A percentile compares a stretch with the other conserved stretches of the same genome.
phyloP scores from a whole-genome alignment of 1,284 basidiomycete genomes.

The Fomitopsis betulina region DNA sequence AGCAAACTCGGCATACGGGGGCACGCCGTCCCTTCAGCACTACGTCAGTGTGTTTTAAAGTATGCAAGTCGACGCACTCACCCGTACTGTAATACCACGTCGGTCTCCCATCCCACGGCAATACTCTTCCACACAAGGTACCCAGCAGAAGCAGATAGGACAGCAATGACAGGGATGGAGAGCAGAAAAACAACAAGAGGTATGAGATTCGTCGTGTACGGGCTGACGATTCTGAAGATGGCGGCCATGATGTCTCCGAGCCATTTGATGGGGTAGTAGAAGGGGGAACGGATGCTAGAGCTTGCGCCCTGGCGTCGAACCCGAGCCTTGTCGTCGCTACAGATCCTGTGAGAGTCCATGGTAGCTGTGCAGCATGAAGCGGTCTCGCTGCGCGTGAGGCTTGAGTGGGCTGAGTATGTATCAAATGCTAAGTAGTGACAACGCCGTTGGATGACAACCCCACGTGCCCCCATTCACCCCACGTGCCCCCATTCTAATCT shows the following conservation, averaged over 20 bases:
- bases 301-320: conserved; percentile 15
- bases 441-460: too few relatives aligned
- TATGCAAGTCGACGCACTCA: conserved; percentile 28
- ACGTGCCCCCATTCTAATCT: not conserved
- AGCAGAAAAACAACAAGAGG: conserved; percentile 55
- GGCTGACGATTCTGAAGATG: conserved; percentile 33
- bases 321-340: conserved; percentile 12
- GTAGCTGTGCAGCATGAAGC: not conserved
- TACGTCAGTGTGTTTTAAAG: not conserved
- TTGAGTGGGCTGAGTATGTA: not conserved
- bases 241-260: conserved; percentile 19
- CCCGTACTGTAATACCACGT: conserved; percentile 74
- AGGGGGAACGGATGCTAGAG: conserved; percentile 16
- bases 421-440: not conserved
- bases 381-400: not conserved
- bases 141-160: conserved; percentile 60
- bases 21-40: conserved; percentile 48
- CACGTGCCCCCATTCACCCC: not conserved
- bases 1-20: conserved; percentile 54
- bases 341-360: not conserved
- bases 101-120: conserved; percentile 61
- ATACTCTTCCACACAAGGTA: conserved; percentile 67
- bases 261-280: conserved; percentile 22
- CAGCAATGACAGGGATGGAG: conserved; percentile 55
- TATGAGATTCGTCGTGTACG: conserved; percentile 37